Evolutionary conservation across 495 filamentous ascomycete species (phyloP), one percentile per base, ranked within the genome.

Genomic region (Penicillium coprophilum): DNA sequence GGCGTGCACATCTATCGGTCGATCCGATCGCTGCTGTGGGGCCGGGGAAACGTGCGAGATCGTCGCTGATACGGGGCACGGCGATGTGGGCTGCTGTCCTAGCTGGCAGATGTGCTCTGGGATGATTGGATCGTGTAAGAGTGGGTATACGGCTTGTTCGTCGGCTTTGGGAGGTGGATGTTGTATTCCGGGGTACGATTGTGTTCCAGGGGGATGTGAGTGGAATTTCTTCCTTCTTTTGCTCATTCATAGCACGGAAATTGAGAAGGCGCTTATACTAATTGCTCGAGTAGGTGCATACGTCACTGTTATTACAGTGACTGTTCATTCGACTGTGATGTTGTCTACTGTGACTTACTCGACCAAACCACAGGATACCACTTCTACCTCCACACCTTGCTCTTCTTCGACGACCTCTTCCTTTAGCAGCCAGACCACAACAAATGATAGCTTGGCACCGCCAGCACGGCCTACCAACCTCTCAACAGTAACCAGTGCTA

Each of bases 1-100:
- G 30, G 73, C 71, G 55, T 97, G 93, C 69, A 70, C 81, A 30
- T 72, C 73, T 4, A 91, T 96, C 63, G 81, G 82, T 28, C 83
- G 82, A 41, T 84, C 87, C 6, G 83, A 90, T 66, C 87, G 82
- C 71, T 98, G 93, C 73, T 98, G 93, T 69, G 64, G 75, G 9
- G 71, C 73, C 8, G 80, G 78, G 10, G 83, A 89, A 64, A 82
- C 74, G 0, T 98, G 93, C 66, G 77, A 86, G 38, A 62, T 81
- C n/a, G 84, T 95, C 23, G 55, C 77, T n/a, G 85, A 94, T 61
- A 87, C 83, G 2, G 89, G 88, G 0, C 72, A 82, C 32, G 91
- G 91, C 0, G 80, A 83, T 52, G 89, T 96, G 2, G 94, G 92
- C 3, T 98, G 93, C 68, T 98, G 93, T 77, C 87, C 87, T 15